These are phyloP conservation scores for Xylaria cubensis DNA, from an alignment of 495 filamentous ascomycete species.

Conservation along the genomic window DNA sequence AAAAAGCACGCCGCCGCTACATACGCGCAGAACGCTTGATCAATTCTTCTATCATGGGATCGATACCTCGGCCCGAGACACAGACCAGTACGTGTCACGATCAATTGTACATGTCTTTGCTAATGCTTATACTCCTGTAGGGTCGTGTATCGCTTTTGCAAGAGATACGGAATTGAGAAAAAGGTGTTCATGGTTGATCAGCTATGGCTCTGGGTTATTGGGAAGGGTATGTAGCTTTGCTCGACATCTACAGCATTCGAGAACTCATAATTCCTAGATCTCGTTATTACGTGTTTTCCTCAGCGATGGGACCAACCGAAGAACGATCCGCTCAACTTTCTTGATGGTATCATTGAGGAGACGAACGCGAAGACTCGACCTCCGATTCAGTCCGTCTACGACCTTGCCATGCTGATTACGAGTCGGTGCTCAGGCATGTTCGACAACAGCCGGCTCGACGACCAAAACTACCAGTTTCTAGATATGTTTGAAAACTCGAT, in stretches of 20 bases:
- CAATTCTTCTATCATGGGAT: constrained; percentile 77
- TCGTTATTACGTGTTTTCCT: constrained; percentile 72
- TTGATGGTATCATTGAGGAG: constrained; percentile 73
- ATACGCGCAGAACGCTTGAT: constrained; percentile 72
- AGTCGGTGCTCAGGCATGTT: constrained; percentile 70
- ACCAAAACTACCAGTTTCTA: constrained; percentile 71
- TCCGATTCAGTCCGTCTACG: constrained; percentile 67
- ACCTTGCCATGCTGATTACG: constrained; percentile 70
- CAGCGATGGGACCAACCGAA: constrained; percentile 75
- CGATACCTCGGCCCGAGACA: constrained; percentile 68
- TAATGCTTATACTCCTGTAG: neutral
- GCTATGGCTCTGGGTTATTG: constrained; percentile 74
- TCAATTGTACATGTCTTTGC: neutral
- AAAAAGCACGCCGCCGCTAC: constrained; percentile 61
- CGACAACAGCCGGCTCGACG: constrained; percentile 65
- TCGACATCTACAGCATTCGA: neutral
- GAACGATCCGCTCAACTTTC: constrained; percentile 70
- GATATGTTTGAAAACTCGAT: constrained; percentile 77
- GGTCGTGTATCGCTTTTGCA: constrained; percentile 71
- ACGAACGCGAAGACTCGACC: constrained; percentile 73
- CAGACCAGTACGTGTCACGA: constrained; percentile 56
- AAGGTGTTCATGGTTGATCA: constrained; percentile 82
- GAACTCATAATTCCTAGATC: constrained; percentile 41
- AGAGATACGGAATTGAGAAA: constrained; percentile 53
- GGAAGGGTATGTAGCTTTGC: constrained; percentile 46